Evolutionary conservation across 108 stramenopile genomes (phyloP), one percentile per base, ranked within the genome.

Genomic region (Craspedostauros australis): DNA sequence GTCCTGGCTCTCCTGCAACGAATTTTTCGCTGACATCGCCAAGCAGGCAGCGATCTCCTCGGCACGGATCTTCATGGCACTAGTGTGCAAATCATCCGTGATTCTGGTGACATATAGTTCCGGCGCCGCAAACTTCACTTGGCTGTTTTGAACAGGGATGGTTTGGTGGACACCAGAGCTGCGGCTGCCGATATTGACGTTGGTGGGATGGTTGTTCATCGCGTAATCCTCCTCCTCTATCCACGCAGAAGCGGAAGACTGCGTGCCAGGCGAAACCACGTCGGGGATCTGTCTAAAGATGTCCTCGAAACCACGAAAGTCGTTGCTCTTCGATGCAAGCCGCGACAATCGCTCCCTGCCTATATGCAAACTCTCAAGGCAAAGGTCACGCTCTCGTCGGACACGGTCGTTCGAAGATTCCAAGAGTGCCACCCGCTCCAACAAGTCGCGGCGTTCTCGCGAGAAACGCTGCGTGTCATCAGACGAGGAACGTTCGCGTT

Each of bases 31-130:
- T 23, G 55, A 50, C 3, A 57, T 9, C 1, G 64, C 64, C 9
- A 66, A 5, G 31, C 55, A 66, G 11, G 49, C 45, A 1, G 48
- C 64, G n/a, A 66, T 50, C 27, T 66, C 64, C 36, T 66, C 55
- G 14, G 64, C 64, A 37, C 55, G 26, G 6, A 12, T 36, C 9
- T 36, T 36, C n/a, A n/a, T n/a, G n/a, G n/a, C n/a, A n/a, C n/a
- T n/a, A n/a, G n/a, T n/a, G n/a, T n/a, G n/a, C n/a, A n/a, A n/a
- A n/a, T n/a, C n/a, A n/a, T n/a, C n/a, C n/a, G n/a, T n/a, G n/a
- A n/a, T n/a, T n/a, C n/a, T n/a, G n/a, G n/a, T 60, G 2, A 60
- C 21, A 27, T 27, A 60, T 16, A 60, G 25, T 19, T 60, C 59
- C 14, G 57, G 32, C 15, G 39, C 29, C 15, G n/a, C 47, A 15